Base-by-base conservation (phyloP, 345 rosid species). In the Eucalyptus pumila region DNA sequence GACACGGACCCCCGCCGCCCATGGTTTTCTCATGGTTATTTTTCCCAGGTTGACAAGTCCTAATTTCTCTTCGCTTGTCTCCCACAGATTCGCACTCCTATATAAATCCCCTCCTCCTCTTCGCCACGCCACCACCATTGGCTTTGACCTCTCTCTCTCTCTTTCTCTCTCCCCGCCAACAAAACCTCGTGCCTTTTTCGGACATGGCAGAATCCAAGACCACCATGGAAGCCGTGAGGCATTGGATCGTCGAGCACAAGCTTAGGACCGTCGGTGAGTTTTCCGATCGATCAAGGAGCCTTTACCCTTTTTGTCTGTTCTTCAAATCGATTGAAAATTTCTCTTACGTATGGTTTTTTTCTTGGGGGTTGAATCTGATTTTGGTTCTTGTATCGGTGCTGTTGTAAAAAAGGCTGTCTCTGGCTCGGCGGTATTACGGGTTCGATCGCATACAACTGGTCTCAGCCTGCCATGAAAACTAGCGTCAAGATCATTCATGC, bases 401-500 rank as follows among this genome's bases (percentile, higher is more conserved):
- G 90, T 27, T 62, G 80, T 56, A 26, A 80, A 88, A 86, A 80
- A 98, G 99, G 98, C 81, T 92, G 95, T 89, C 90, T 98, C 80
- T 98, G 99, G 99, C 97, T 97, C 26, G 92, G 97, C 90, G 99
- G 98, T 50, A 93, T 98, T 86, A 89, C 95, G 83, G 99, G 99
- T 51, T 97, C 98, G 50, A 92, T 97, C 86, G 98, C 97, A 4
- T 98, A 98, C 88, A 98, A 98, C 92, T 98, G 99, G 99, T 95
- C 99, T 37, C 96, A 93, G 88, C 99, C 99, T 60, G 93, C 87
- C 87, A 98, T 98, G 99, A 98, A 98, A 89, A 95, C 99, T 88
- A 97, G 99, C 92, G 99, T 98, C 92, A 94, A 94, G 94, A 92
- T 98, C 88, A 98, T 97, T 89, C 99, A 97, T 89, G 99, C 99